Conservation (phyloP, 2,329 filamentous ascomycete species). For the Diplodia corticola region DNA sequence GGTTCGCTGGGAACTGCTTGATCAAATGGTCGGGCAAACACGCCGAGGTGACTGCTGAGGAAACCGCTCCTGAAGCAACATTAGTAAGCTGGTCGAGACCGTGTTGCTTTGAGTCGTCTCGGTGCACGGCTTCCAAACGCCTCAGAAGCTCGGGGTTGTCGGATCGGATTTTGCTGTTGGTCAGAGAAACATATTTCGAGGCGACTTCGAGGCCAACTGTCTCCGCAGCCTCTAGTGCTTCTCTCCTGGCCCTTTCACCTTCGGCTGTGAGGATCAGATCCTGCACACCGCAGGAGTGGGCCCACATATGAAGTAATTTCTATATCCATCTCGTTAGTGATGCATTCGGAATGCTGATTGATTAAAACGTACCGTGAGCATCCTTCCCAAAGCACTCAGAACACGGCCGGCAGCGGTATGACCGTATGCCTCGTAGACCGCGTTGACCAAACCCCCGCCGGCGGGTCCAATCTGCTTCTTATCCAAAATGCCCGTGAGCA, state of each 20-base stretch:
- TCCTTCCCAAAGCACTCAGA: constrained; percentile 82
- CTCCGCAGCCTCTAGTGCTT: constrained; percentile 67
- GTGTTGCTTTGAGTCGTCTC: constrained; percentile 87
- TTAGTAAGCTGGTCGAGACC: constrained; percentile 90
- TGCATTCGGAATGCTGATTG: neutral
- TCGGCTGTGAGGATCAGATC: constrained; percentile 82
- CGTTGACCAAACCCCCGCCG: constrained; percentile 83
- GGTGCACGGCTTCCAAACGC: constrained; percentile 83
- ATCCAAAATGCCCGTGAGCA: constrained; percentile 88
- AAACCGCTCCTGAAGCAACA: constrained; percentile 66
- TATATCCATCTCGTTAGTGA: neutral
- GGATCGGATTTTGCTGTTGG: constrained; percentile 61
- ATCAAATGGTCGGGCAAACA: constrained; percentile 81
- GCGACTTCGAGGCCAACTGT: constrained; percentile 76
- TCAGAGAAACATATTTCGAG: constrained; percentile 82
- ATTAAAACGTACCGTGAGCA: constrained; percentile 63
- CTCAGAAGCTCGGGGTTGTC: constrained; percentile 70
- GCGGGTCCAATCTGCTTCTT: constrained; percentile 92
- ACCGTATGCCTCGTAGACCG: constrained; percentile 91
- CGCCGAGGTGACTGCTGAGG: constrained; percentile 71
- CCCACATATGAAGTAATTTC: constrained; percentile 86
- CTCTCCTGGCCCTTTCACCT: constrained; percentile 70
- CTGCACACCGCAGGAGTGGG: constrained; percentile 96
- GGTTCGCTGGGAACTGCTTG: constrained; percentile 93
- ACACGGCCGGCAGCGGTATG: constrained; percentile 82